phyloP scores from a whole-genome alignment of 805 yeast genomes.

The Yamadazyma sp. region DNA sequence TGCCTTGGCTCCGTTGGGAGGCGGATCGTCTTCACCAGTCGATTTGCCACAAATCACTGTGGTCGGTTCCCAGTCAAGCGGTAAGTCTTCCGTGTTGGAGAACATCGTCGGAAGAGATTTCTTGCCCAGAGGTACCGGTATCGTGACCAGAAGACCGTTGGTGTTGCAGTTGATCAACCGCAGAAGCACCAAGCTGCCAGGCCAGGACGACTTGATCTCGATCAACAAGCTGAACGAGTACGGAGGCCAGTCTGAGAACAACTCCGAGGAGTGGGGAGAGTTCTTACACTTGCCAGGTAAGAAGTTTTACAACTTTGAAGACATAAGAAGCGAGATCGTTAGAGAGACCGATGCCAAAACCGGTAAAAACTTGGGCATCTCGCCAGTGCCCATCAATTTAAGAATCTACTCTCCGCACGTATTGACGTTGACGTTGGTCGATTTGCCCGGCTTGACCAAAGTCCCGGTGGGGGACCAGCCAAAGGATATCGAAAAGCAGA shows the following conservation, averaged over 20 bases:
- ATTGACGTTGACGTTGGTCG: conserved; percentile 89
- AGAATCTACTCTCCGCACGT: conserved; percentile 94
- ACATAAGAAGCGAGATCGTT: conserved; percentile 86
- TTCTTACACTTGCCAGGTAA: conserved; percentile 89
- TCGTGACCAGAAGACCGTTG: conserved; percentile 86
- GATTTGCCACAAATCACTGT: conserved; percentile 95
- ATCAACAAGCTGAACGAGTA: conserved; percentile 43
- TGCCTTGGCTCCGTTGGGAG: conserved; percentile 95
- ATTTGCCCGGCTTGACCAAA: conserved; percentile 95
- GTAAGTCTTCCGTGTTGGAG: conserved; percentile 86
- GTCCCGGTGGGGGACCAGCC: conserved; percentile 99
- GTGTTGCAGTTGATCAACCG: conserved; percentile 77
- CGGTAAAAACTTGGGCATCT: conserved; percentile 82
- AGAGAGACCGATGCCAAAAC: conserved; percentile 86
- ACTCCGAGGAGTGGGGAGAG: conserved; percentile 94
- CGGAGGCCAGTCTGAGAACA: conserved; percentile 63
- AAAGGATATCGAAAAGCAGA: conserved; percentile 91
- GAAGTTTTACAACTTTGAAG: conserved; percentile 82
- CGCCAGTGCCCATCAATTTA: conserved; percentile 88
- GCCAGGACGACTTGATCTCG: conserved; percentile 37
- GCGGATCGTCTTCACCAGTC: conserved; percentile 84
- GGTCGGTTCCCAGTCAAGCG: conserved; percentile 88
- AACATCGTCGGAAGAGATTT: conserved; percentile 91
- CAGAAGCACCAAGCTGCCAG: conserved; percentile 35
- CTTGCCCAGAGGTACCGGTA: conserved; percentile 89